Base-by-base conservation (phyloP, 148 eudicot genomes). In the Spergularia bocconei region DNA sequence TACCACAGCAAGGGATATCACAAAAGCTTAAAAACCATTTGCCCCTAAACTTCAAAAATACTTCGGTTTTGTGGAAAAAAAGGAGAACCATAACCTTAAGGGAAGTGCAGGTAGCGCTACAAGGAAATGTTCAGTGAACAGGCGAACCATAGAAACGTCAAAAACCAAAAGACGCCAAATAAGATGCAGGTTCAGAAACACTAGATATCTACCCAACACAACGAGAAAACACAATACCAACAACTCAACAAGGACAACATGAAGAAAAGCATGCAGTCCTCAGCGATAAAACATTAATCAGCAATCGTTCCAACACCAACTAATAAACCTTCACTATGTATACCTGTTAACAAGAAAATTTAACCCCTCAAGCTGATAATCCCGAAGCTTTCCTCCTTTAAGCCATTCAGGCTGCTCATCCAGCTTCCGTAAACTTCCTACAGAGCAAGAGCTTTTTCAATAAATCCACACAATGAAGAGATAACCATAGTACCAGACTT, bases 391-490 rank as follows among this genome's bases (percentile, higher is more conserved):
- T 29, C 99, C 99, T 21, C 98, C 99, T 81, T 75, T 89, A 78
- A 96, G 80, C 99, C 99, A 96, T 79, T 92, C 97, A 77, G 99
- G 99, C 80, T 92, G 99, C 77, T 88, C 95, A 73, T 96, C 98
- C 85, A 96, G 94, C 89, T 87, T 96, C 86, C 99, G 85, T 78
- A 96, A 81, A 79, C 97, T 96, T 81, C 87, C 99, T 96, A 81
- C 73, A 82, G 54, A 70, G 54, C 66, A 71, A 19, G 39, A 79
- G 73, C 51, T 60, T 74, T 53, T 17, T 76, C 74, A 74, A n/a
- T 74, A 62, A n/a, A 63, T 69, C 19, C 60, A 52, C 69, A 38
- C 21, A 7, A 17, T 65, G 21, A 65, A 21, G 20, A 65, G 69
- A 29, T 29, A 29, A 29, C 36, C 1, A 29, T 29, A 29, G 36